Conservation (phyloP, 371 early-diverging fungal genomes). For the Spiromyces aspiralis region DNA sequence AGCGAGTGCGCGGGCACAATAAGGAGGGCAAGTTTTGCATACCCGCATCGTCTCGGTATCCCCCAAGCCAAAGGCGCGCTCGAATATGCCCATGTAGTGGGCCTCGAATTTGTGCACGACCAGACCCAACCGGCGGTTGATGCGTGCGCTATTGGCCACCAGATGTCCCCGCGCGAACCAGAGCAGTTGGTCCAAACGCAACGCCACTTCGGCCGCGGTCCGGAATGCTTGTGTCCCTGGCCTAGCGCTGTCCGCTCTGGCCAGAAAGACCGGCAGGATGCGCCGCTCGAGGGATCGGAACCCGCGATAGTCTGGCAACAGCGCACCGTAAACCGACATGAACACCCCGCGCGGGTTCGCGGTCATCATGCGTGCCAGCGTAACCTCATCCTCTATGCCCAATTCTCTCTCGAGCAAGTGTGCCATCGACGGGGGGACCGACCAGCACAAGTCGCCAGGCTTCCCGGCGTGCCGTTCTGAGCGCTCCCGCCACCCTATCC, state of each 20-base stretch:
- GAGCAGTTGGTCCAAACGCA: slow-evolving; percentile 19
- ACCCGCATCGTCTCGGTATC: slow-evolving; percentile 7
- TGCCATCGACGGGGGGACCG: background rate
- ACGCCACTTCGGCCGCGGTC: slow-evolving; percentile 9
- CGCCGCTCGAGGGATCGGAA: no score
- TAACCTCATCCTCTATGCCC: background rate
- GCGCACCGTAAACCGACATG: slow-evolving; percentile 1
- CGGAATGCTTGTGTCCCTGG: no score
- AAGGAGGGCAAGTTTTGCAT: no score
- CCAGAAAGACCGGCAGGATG: no score
- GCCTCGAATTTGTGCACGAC: slow-evolving; percentile 10
- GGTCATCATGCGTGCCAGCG: background rate
- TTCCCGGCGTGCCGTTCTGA: background rate
- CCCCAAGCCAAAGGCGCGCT: slow-evolving; percentile 2
- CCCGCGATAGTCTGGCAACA: slow-evolving; percentile 5
- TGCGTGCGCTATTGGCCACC: background rate
- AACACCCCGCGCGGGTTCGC: background rate
- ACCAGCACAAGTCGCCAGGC: background rate
- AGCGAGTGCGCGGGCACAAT: no score
- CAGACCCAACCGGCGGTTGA: slow-evolving; percentile 7
- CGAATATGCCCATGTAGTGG: slow-evolving; percentile 4
- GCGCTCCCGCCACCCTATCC: background rate
- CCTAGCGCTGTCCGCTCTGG: no score
- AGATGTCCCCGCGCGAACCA: slow-evolving; percentile 16
- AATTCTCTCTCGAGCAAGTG: background rate